Percentiles rank a stretch among this genome's conserved stretches.
phyloP scores from a whole-genome alignment of 176 grass and related monocot species.

The Urochloa ruziziensis region DNA sequence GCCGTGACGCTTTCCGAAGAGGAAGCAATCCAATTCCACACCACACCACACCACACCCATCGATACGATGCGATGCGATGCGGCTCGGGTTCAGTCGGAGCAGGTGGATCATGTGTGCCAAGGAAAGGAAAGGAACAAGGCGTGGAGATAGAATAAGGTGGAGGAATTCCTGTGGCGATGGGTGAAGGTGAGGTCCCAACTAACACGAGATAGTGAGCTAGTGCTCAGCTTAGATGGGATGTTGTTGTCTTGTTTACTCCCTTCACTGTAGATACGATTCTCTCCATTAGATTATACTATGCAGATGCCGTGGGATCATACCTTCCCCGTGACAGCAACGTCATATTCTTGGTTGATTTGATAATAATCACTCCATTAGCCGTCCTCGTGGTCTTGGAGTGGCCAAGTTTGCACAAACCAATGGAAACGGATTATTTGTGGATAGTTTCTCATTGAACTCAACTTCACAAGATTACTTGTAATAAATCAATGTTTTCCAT shows the following conservation, averaged over 20 bases:
- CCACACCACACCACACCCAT: neutral
- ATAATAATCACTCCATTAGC: too few species aligned
- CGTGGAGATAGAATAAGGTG: neutral
- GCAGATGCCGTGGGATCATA: conserved; percentile 1
- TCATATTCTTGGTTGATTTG: neutral
- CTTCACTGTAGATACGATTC: conserved; percentile 13
- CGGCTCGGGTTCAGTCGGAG: neutral
- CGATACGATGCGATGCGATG: conserved; percentile 8
- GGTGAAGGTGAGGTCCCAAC: conserved; percentile 20
- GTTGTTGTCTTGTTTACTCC: conserved; percentile 17
- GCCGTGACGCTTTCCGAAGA: conserved; percentile 6
- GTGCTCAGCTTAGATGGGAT: neutral
- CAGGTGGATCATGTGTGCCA: neutral
- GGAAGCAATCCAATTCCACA: neutral
- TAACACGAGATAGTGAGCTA: neutral
- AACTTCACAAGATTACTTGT: neutral
- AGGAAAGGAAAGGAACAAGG: neutral
- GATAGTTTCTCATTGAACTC: neutral
- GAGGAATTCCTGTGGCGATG: conserved; percentile 17
- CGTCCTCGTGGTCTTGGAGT: neutral
- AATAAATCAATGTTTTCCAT: neutral
- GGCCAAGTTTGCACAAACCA: neutral
- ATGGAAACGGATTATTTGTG: neutral
- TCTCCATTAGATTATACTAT: neutral
- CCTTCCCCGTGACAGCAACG: conserved; percentile 11